Evolutionary conservation across 805 yeast species (phyloP).

Genomic region (Grigorovia humatica): DNA sequence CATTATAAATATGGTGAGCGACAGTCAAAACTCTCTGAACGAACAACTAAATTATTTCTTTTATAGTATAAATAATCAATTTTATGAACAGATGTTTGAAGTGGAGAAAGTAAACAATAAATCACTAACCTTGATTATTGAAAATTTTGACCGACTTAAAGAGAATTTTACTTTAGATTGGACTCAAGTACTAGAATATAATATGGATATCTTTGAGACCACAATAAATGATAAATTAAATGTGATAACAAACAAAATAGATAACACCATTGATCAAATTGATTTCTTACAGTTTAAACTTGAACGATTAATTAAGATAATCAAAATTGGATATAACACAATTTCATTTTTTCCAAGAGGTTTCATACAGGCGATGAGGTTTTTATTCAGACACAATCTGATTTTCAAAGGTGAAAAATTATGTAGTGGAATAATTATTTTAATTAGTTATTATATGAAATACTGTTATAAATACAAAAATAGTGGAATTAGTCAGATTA

Average conservation of each 20-base stretch:
- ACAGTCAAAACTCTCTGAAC: background rate
- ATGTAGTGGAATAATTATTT: background rate
- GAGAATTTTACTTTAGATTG: background rate
- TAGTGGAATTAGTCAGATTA: background rate
- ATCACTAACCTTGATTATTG: background rate
- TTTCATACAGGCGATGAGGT: background rate
- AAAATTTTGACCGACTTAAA: background rate
- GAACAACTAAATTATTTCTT: background rate
- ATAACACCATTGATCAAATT: constrained; percentile 1
- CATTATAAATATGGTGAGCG: background rate
- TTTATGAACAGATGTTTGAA: background rate
- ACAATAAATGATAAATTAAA: background rate
- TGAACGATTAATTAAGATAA: background rate
- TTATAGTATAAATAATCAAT: background rate
- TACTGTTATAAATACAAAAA: background rate
- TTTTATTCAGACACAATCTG: background rate
- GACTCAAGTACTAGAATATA: background rate
- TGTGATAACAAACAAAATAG: background rate
- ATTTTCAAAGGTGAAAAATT: background rate
- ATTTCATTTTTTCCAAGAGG: background rate
- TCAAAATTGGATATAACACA: background rate
- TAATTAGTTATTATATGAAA: background rate
- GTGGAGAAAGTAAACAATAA: background rate
- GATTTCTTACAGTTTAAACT: background rate
- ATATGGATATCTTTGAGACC: background rate